Conservation (phyloP, 2,329 filamentous ascomycete genomes). For the Akanthomyces dipterigenus region DNA sequence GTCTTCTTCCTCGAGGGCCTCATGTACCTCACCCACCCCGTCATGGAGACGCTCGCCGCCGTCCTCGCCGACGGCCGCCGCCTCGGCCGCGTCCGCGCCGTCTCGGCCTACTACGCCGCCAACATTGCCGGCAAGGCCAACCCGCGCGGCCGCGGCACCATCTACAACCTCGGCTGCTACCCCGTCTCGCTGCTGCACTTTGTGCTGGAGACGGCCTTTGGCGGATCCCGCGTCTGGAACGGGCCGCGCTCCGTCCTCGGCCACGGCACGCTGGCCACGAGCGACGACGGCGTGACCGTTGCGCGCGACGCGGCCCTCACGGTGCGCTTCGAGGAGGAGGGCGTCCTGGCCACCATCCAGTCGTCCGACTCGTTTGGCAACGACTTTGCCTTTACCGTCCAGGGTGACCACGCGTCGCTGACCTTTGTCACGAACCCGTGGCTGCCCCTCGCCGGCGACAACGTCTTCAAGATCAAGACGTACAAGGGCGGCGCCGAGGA, state of each 20-base stretch:
- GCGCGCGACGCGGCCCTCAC: slow-evolving; percentile 19
- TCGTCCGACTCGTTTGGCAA: slow-evolving; percentile 23
- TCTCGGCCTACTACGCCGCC: slow-evolving; percentile 22
- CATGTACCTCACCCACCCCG: slow-evolving; percentile 22
- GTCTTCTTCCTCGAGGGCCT: slow-evolving; percentile 23
- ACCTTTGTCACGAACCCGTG: slow-evolving; percentile 23
- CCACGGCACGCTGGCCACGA: slow-evolving; percentile 18
- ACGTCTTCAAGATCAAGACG: slow-evolving; percentile 19
- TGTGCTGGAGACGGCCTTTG: slow-evolving; percentile 20
- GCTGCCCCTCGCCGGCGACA: slow-evolving; percentile 21
- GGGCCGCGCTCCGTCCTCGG: slow-evolving; percentile 16
- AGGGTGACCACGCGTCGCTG: slow-evolving; percentile 19
- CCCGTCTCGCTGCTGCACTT: slow-evolving; percentile 22
- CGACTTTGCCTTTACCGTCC: slow-evolving; percentile 20
- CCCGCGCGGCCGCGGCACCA: slow-evolving; percentile 22
- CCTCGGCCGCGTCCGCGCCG: slow-evolving; percentile 17
- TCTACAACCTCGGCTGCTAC: slow-evolving; percentile 24
- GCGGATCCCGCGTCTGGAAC: slow-evolving; percentile 15
- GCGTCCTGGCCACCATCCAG: slow-evolving; percentile 20
- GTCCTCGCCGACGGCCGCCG: slow-evolving; percentile 18
- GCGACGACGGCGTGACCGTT: slow-evolving; percentile 15
- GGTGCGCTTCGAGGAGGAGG: slow-evolving; percentile 18
- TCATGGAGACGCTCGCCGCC: slow-evolving; percentile 19
- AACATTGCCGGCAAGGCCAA: slow-evolving; percentile 23
- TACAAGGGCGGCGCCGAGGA: slow-evolving; percentile 17